Evolutionary conservation across 2,329 filamentous ascomycete species (phyloP).

Genomic region (Fusarium cicatricum): DNA sequence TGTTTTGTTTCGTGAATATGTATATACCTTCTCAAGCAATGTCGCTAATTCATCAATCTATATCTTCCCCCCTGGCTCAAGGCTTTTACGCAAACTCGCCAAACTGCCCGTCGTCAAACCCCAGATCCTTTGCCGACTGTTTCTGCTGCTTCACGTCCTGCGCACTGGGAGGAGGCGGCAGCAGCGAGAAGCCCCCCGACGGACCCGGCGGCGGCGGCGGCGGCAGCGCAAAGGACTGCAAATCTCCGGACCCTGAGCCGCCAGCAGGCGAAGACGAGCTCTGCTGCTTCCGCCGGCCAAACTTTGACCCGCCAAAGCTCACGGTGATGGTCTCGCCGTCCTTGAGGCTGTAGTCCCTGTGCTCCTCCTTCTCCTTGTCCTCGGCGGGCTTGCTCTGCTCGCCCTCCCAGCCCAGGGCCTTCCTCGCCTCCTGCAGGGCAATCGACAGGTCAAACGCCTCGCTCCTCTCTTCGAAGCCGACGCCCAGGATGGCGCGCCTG

Average conservation of each 20-base stretch:
- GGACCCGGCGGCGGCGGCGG: constrained; percentile 71
- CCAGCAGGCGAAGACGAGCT: constrained; percentile 18
- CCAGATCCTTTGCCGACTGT: constrained; percentile 69
- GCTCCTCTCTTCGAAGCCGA: constrained; percentile 87
- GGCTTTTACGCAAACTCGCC: constrained; percentile 74
- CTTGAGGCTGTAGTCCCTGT: constrained; percentile 80
- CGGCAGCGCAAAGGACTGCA: constrained; percentile 74
- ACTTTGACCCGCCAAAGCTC: constrained; percentile 68
- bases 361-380: constrained; percentile 50
- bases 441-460: constrained; percentile 89
- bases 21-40: constrained; percentile 26
- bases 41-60: constrained; percentile 30
- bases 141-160: constrained; percentile 66
- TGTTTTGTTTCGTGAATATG: constrained; percentile 11
- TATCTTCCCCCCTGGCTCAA: neutral
- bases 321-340: constrained; percentile 90
- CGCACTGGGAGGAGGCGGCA: constrained; percentile 74
- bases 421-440: constrained; percentile 78
- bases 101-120: constrained; percentile 89
- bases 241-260: constrained; percentile 42
- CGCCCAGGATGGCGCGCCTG: constrained; percentile 79
- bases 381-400: constrained; percentile 48
- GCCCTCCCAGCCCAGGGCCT: constrained; percentile 69
- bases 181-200: constrained; percentile 59
- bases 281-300: constrained; percentile 58